Base-by-base conservation (phyloP, 805 yeast genomes). In the Jamesozyma lodderae region DNA sequence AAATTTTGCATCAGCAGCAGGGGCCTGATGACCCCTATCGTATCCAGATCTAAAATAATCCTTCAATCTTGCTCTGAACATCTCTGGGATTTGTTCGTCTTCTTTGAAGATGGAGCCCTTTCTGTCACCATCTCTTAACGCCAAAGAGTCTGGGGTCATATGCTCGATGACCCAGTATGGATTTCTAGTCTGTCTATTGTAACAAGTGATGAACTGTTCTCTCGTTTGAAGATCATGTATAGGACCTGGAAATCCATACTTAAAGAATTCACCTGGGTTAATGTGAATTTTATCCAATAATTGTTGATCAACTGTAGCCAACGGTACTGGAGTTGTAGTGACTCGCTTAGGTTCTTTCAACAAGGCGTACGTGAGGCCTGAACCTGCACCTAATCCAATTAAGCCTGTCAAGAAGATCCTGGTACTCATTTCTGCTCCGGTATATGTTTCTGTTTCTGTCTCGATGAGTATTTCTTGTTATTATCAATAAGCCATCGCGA, bases 1-100 rank as follows among this genome's bases (percentile, higher is more conserved):
- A 63, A 77, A 92, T 57, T 85, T 87, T 19, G 97, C 96, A 59
- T 92, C 83, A 0, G 97, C 97, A 4, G 98, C 98, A 3, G 98
- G 96, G 0, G 95, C 96, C 52, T 84, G 86, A 62, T 92, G 98
- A 5, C 98, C 98, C 47, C 97, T 68, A 60, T 92, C 98, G 61
- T 85, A 92, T 1, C 98, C 98, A 23, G 92, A 79, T 50, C 97
- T 73, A 68, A 90, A 92, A 59, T 82, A 92, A 62, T 92, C 97
- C 43, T 78, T 71, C 40, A 92, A 66, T 37, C 72, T 67, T 2
- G 80, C 90, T 48, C 96, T 71, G 59, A 86, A 92, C 51, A 66
- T 71, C 21, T 61, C 60, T 0, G 98, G 98, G 29, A 92, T 74
- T 10, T 56, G 51, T 55, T 83, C 94, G 57, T 92, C 96, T 66